Evolutionary conservation across 2,329 filamentous ascomycete genomes (phyloP), one percentile per base, ranked within the genome.

Genomic region (Calonectria montana): DNA sequence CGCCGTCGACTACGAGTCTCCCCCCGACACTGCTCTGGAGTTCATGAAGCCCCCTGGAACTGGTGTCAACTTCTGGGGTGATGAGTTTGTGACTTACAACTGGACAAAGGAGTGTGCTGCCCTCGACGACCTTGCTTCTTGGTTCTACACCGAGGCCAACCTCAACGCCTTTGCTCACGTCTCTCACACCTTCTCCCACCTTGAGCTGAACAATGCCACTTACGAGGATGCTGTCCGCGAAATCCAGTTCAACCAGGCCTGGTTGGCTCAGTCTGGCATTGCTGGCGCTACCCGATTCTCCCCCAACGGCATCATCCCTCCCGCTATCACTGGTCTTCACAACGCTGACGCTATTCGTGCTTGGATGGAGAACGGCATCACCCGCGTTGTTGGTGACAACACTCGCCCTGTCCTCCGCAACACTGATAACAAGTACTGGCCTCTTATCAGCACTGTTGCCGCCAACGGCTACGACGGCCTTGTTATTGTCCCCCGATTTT

Each of bases 161-260:
- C 73, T 74, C 43, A 74, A 74, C 53, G 57, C 64, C 23, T 74
- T 69, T 27, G 73, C 71, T 15, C 73, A 74, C 31, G 29, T 74
- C 13, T 74, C 73, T 4, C 73, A 74, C 45, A 74, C 73, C 7
- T 74, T 74, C 50, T 73, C 73, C 2, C 73, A 74, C 64, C 21
- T 73, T 27, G 73, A 73, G 43, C 53, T 74, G 25, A 74, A 74
- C 65, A 74, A 74, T 57, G 73, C 73, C 47, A 74, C 73, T 39
- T 73, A 73, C 55, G 31, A 68, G 18, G 73, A 74, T 59, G 73
- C 73, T 29, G 50, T 43, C 41, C 73, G 73, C 18, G 73, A 74
- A 35, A 74, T 74, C 37, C 67, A 74, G 48, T 74, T 71, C 37
- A 74, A 74, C 41, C 73, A 66, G 13, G 73, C 73, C 29, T 74